Base-by-base conservation (phyloP, 2,329 filamentous ascomycete genomes). In the Seiridium cupressi region DNA sequence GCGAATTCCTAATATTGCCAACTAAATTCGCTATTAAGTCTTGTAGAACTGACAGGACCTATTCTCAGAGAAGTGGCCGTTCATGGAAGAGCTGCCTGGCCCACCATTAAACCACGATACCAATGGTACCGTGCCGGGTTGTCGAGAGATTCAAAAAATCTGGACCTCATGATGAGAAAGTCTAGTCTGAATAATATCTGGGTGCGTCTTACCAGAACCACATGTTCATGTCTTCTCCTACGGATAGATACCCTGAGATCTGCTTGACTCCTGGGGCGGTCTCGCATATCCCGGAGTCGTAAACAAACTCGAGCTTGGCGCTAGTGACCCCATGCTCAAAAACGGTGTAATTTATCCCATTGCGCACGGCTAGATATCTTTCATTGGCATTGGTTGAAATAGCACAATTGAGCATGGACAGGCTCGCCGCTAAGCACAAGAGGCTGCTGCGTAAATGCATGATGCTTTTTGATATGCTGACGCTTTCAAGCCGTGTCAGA, bases 241-340 rank as follows among this genome's bases (percentile, higher is more conserved):
- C 77, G 2, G 74, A 74, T 60, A 86, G 54, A 71, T 83, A 83
- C 5, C 81, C 81, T 3, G 79, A 81, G 65, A 80, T 81, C 61
- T 79, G 78, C 36, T 79, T 81, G 1, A 83, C 81, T 1, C 78
- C 77, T 0, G 74, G 72, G 0, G 79, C 83, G 0, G 79, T 81
- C 69, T 83, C 81, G 64, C 80, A 83, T 57, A 81, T 74, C 49
- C 80, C 74, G 0, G 80, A 82, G 64, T 84, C 81, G 31, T 76
- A 77, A 34, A 84, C 79, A 59, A 77, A 82, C 34, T 79, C 74
- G 46, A 84, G 64, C 31, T 68, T 77, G 1, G 77, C 73, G 48
- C 72, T 73, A 1, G 79, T 81, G 1, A 74, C 74, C 13, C 73
- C 73, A 66, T 82, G 79, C 61, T 81, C 74, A 60, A 81, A 82